These are phyloP conservation scores for Phyllosticta citriasiana DNA, from an alignment of 2,329 filamentous ascomycete species.

Conservation along the genomic window DNA sequence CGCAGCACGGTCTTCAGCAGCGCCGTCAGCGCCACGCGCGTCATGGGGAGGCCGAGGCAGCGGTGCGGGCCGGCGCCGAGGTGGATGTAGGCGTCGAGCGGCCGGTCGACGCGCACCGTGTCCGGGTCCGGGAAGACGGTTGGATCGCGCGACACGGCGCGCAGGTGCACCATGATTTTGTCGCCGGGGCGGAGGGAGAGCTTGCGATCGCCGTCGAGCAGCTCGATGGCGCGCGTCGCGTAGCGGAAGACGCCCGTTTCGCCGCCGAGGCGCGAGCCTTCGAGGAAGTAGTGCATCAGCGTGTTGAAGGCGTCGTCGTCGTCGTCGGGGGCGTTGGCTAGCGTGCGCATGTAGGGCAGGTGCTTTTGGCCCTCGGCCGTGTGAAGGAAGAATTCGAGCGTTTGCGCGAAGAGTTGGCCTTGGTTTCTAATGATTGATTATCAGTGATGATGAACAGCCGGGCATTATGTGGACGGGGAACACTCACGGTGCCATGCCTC, in stretches of 20 bases:
- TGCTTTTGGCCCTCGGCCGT: constrained; percentile 36
- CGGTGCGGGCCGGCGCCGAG: constrained; percentile 34
- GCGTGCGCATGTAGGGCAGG: constrained; percentile 37
- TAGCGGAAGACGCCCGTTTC: constrained; percentile 33
- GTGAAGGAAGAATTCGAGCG: constrained; percentile 45
- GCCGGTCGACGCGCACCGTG: constrained; percentile 27
- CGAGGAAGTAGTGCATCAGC: constrained; percentile 42
- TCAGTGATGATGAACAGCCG: constrained; percentile 17
- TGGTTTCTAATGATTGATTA: constrained; percentile 37
- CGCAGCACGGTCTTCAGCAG: constrained; percentile 36
- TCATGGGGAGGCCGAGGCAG: constrained; percentile 35
- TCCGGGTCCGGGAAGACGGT: constrained; percentile 33
- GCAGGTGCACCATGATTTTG: constrained; percentile 34
- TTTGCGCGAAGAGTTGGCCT: constrained; percentile 48
- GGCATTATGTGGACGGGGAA: no score
- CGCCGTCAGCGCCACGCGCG: constrained; percentile 32
- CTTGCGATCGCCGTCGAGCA: constrained; percentile 24
- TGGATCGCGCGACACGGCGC: constrained; percentile 32
- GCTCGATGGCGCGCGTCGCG: constrained; percentile 22
- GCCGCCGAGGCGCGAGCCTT: constrained; percentile 33
- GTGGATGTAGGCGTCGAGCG: constrained; percentile 34
- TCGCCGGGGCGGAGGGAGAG: constrained; percentile 28
- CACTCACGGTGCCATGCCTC: constrained; percentile 22
- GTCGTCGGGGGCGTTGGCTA: constrained; percentile 34
- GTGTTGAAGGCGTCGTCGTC: constrained; percentile 35